Evolutionary conservation across 75 land plant species (phyloP).

Genomic region (Gnetum montanum): DNA sequence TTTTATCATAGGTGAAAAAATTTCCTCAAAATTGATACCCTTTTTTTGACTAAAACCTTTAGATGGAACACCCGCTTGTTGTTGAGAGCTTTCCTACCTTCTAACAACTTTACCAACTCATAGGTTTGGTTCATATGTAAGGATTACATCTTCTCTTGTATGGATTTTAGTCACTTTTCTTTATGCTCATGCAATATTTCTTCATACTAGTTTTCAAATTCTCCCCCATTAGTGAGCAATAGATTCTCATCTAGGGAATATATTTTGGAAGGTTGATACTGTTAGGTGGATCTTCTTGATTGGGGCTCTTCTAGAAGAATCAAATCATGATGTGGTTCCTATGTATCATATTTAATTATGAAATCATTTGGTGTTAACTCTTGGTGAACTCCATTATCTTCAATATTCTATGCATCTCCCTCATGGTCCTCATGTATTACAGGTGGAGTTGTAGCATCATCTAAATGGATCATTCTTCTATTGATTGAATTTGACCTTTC

Average conservation of each 20-base stretch:
- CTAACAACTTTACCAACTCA: not conserved
- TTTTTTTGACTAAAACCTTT: conserved; percentile 4
- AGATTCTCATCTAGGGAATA: not conserved
- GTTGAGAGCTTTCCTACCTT: not conserved
- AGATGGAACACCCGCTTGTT: not conserved
- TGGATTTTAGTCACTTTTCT: not conserved
- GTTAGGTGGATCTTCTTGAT: not conserved
- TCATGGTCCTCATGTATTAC: not conserved
- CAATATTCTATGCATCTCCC: not conserved
- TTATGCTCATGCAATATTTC: not conserved
- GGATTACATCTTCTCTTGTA: conserved; percentile 4
- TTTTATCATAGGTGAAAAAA: not conserved
- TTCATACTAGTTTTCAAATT: not conserved
- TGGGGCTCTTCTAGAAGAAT: not conserved
- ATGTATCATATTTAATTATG: not conserved
- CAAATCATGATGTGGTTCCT: no score
- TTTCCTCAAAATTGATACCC: conserved; percentile 6
- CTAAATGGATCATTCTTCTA: no score
- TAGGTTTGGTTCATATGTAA: not conserved
- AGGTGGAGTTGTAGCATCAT: no score
- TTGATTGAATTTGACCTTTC: not conserved
- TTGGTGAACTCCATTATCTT: not conserved
- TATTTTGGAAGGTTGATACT: not conserved
- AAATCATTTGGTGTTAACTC: not conserved
- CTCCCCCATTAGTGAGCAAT: conserved; percentile 2